Evolutionary conservation across 2,329 filamentous ascomycete species (phyloP).

Genomic region (Penicillium sp.): DNA sequence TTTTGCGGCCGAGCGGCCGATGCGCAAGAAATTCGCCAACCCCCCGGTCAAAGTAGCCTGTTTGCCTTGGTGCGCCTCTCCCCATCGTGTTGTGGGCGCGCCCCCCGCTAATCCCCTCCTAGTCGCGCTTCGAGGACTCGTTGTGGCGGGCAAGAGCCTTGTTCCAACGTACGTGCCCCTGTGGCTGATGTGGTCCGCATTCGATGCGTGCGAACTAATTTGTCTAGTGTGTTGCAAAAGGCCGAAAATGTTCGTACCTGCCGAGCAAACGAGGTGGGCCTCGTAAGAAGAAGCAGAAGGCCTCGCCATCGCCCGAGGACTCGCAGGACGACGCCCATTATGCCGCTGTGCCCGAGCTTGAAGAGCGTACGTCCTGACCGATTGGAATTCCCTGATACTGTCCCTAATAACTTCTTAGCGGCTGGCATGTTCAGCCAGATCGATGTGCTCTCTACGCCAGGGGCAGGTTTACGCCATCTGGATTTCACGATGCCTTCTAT

Average conservation of each 20-base stretch:
- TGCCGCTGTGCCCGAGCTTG: slow-evolving; percentile 27
- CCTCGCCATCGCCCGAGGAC: slow-evolving; percentile 23
- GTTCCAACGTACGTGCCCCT: slow-evolving; percentile 39
- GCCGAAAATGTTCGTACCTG: slow-evolving; percentile 42
- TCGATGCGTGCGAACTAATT: slow-evolving; percentile 8
- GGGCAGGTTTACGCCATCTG: slow-evolving; percentile 41
- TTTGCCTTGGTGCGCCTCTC: slow-evolving; percentile 39
- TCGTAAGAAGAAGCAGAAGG: slow-evolving; percentile 39
- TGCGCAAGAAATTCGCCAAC: slow-evolving; percentile 46
- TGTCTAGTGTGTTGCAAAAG: slow-evolving; percentile 40
- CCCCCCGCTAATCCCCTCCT: slow-evolving; percentile 1
- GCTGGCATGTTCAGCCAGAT: slow-evolving; percentile 42
- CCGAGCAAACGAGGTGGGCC: slow-evolving; percentile 47
- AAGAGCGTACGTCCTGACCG: slow-evolving; percentile 30
- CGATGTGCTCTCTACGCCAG: slow-evolving; percentile 40
- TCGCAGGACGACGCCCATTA: slow-evolving; percentile 21
- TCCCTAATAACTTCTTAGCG: slow-evolving; percentile 26
- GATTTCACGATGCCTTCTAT: slow-evolving; percentile 40
- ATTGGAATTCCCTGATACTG: background rate
- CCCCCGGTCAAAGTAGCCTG: slow-evolving; percentile 47
- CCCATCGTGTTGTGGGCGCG: background rate
- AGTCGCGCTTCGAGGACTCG: slow-evolving; percentile 45
- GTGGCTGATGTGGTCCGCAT: background rate
- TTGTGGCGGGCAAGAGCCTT: slow-evolving; percentile 46
- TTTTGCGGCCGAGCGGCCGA: slow-evolving; percentile 28